Base-by-base conservation (phyloP, 768 basidiomycete species). In the Trametes gibbosa region DNA sequence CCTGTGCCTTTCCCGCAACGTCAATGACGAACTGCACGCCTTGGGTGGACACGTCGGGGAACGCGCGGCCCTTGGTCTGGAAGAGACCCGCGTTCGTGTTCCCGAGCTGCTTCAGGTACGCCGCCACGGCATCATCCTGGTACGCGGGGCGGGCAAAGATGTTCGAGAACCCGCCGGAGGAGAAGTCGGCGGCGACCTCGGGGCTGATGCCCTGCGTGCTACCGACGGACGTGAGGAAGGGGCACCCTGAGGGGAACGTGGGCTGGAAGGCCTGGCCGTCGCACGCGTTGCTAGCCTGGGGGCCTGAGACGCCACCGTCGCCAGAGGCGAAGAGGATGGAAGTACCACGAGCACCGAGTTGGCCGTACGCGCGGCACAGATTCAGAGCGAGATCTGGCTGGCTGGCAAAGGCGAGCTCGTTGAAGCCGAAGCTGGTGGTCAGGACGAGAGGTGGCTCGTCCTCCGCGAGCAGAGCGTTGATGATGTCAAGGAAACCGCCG, bases 21-120 rank as follows among this genome's bases (percentile, higher is more conserved):
- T 67, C 56, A 63, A 74, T 74, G 35, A 88, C 75, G 55, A 72
- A 71, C 61, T 73, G 68, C 40, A 71, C 60, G 6, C 73, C 75
- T 56, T 70, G 67, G 5, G 81, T 77, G 29, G 78, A 68, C 41
- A 82, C 70, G 68, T 82, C 80, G 37, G 82, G 81, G 70, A 73
- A 82, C 2, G 66, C 78, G 45, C 80, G 79, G 34, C 77, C 78
- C 67, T 58, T 69, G 45, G 43, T 46, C 59, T 67, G 69, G 63
- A 72, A 76, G 32, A 66, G 63, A 23, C 76, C 75, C 1, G 50
- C 42, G 62, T 69, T 66, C 2, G 67, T 66, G 56, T 51, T 62
- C 50, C 70, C 72, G 56, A 77, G 66, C 41, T 59, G 59, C 19
- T 64, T 53, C 19, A 81, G 69, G 70, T 76, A 81, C 1, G 53